Percentiles rank a stretch among this genome's conserved stretches.
Evolutionary conservation across 371 early-diverging fungal genomes (phyloP).

Genomic region (Mortierella polycephala): DNA sequence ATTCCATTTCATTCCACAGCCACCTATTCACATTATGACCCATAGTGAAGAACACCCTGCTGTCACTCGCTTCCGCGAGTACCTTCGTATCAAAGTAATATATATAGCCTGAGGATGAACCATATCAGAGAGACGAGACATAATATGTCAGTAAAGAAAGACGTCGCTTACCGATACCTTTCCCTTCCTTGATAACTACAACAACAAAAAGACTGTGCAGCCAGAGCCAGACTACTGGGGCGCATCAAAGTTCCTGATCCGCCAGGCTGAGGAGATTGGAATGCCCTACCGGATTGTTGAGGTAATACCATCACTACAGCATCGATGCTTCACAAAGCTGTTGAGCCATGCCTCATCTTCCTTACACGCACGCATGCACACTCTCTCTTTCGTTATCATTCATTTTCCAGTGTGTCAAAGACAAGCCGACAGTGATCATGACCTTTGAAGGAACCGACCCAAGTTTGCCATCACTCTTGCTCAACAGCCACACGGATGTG

Average conservation of each 20-base stretch:
- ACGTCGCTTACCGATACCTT: not conserved
- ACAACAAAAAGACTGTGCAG: constrained; percentile 66
- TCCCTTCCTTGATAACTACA: not conserved
- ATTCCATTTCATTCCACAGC: not conserved
- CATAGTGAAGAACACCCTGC: constrained; percentile 53
- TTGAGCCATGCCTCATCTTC: not conserved
- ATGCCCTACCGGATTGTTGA: constrained; percentile 63
- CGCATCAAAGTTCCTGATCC: constrained; percentile 65
- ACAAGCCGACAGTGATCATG: constrained; percentile 79
- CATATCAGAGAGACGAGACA: not conserved
- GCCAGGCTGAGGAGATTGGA: constrained; percentile 74
- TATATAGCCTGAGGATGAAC: not conserved
- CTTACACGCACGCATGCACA: not conserved
- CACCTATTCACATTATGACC: constrained; percentile 18
- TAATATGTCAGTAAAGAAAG: not conserved
- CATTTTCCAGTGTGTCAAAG: constrained; percentile 45
- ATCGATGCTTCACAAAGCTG: not conserved
- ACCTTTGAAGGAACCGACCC: constrained; percentile 71
- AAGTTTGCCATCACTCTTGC: constrained; percentile 64
- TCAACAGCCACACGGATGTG: constrained; percentile 88
- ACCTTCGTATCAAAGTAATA: constrained; percentile 72
- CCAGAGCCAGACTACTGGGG: constrained; percentile 80
- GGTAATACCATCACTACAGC: constrained; percentile 33
- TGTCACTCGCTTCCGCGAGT: constrained; percentile 77
- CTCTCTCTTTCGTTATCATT: not conserved